Conservation (phyloP, 345 rosid genomes). For the Citrus reticulata region DNA sequence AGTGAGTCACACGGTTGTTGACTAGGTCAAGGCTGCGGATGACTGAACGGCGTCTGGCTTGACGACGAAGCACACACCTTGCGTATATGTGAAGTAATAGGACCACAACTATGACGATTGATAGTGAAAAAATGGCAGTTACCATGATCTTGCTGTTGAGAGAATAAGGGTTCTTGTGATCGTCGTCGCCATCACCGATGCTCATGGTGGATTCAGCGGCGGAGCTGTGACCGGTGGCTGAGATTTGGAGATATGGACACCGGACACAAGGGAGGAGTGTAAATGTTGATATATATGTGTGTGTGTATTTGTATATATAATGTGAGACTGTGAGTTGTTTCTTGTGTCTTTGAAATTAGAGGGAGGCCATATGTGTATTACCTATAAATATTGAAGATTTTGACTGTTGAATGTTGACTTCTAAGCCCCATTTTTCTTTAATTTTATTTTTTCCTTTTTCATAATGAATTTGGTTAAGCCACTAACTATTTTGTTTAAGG, state of each 20-base stretch:
- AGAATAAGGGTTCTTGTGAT: constrained; percentile 6
- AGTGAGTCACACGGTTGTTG: background rate
- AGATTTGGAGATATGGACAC: background rate
- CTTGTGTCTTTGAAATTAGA: background rate
- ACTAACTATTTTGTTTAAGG: no score
- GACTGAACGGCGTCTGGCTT: constrained; percentile 27
- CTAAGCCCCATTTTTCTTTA: background rate
- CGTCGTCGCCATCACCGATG: background rate
- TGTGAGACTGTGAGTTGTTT: background rate
- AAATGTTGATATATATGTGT: background rate
- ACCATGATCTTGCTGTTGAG: constrained; percentile 45
- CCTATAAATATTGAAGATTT: background rate
- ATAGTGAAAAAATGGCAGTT: constrained; percentile 35
- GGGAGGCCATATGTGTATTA: background rate
- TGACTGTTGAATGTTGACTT: background rate
- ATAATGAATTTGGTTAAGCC: no score
- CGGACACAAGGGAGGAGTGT: background rate
- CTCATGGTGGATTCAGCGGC: constrained; percentile 9
- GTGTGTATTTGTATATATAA: no score
- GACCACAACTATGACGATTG: constrained; percentile 37
- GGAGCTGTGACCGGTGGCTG: background rate
- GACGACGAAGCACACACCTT: constrained; percentile 34
- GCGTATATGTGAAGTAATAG: constrained; percentile 40
- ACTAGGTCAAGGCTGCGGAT: constrained; percentile 1
- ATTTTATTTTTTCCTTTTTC: no score